Evolutionary conservation across 2,329 filamentous ascomycete species (phyloP), one percentile per base, ranked within the genome.

Genomic region (Xylaria hypoxylon): DNA sequence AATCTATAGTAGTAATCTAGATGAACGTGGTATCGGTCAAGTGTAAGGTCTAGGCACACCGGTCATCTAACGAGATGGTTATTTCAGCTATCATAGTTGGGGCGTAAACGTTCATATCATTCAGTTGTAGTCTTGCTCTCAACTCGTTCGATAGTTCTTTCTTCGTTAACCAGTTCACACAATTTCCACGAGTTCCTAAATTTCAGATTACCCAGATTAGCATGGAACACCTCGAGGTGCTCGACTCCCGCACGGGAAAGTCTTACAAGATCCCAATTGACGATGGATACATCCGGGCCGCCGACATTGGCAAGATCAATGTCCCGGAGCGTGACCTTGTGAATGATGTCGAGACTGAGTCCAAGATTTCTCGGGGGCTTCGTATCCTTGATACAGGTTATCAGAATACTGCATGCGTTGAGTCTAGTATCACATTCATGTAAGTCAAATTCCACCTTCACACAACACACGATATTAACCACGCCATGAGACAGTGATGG

Each of bases 351-450:
- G 58, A 68, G 22, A 51, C 44, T n/a, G 59, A 40, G 26, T 4
- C 65, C 40, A 65, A 64, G 57, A 57, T 62, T n/a, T 22, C 64
- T 38, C 68, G 51, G 15, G 68, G 70, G 11, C 69, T 74, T 17
- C 68, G 64, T 13, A 71, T 74, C 48, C 47, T 73, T 48, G 72
- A 73, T 48, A 62, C 70, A 59, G 73, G 73, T 38, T 74, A 70
- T 56, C 69, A 72, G 59, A 61, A 74, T 44, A 74, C 73, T 3
- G 73, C 73, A 28, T 73, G 72, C 33, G 72, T 74, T 68, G 73
- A 74, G 52, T 74, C 73, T 53, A 72, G 70, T 28, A 73, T 74
- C 47, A 74, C 73, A 2, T 70, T 71, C 38, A 72, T 74, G 73
- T 73, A 38, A 28, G 72, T 65, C 19, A 15, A 52, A 3, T 5